A percentile compares a stretch with the other conserved stretches of the same genome.
Conservation (phyloP, 441 rosid species). For the Adansonia rubrostipa region DNA sequence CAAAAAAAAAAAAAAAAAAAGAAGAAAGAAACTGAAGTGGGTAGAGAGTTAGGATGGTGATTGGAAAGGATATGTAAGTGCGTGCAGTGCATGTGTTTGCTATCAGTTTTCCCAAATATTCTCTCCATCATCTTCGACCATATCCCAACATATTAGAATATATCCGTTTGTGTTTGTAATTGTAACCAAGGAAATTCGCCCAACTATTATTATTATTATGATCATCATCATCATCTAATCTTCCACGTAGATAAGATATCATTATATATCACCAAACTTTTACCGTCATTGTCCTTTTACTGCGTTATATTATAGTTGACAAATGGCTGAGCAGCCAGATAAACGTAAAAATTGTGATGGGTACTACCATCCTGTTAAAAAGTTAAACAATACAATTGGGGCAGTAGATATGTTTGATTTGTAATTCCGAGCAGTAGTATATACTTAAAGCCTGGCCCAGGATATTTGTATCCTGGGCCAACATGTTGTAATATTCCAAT, state of each 20-base stretch:
- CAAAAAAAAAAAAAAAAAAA: not conserved
- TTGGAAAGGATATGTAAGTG: not conserved
- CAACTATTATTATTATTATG: not conserved
- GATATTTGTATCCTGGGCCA: too few relatives aligned
- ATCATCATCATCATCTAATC: not conserved
- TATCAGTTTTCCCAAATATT: slow-evolving; percentile 42
- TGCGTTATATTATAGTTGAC: not conserved
- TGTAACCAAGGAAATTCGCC: not conserved
- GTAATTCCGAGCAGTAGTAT: not conserved
- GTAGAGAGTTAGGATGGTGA: not conserved
- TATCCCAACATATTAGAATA: not conserved
- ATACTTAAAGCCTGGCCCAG: too few relatives aligned
- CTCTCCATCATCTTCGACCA: slow-evolving; percentile 20
- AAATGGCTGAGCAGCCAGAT: not conserved
- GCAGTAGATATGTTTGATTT: too few relatives aligned
- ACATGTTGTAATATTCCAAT: too few relatives aligned
- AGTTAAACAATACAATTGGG: too few relatives aligned
- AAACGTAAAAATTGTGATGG: too few relatives aligned
- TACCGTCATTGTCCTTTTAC: not conserved
- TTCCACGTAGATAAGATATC: not conserved
- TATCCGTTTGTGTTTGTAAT: not conserved
- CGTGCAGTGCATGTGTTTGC: slow-evolving; percentile 31
- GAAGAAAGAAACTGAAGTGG: not conserved
- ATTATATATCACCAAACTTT: not conserved
- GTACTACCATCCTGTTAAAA: too few relatives aligned